Conservation (phyloP, 306 rosid species). For the Hylodesmum podocarpum region DNA sequence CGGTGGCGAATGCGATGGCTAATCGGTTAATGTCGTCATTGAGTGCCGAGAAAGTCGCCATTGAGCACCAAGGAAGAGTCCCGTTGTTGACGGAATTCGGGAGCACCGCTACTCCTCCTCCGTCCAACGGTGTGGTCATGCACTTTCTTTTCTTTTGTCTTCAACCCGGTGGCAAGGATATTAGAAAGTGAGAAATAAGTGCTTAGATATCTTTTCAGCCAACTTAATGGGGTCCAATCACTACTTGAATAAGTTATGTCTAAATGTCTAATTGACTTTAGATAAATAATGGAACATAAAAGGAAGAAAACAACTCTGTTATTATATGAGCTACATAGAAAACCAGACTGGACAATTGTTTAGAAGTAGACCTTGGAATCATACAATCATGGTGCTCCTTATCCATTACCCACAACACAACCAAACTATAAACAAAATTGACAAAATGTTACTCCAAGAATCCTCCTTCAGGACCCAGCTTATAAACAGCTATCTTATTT, state of each 20-base stretch:
- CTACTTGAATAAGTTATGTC: neutral
- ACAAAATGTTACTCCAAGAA: too few species aligned
- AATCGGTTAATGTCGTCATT: slow-evolving; percentile 72
- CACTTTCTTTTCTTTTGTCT: too few species aligned
- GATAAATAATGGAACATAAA: neutral
- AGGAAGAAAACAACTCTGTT: neutral
- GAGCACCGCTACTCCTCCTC: slow-evolving; percentile 79
- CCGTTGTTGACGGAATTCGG: slow-evolving; percentile 58
- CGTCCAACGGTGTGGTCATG: slow-evolving; percentile 83
- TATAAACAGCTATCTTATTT: too few species aligned
- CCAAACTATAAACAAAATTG: too few species aligned
- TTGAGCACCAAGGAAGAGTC: slow-evolving; percentile 57
- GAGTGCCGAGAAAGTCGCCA: slow-evolving; percentile 49
- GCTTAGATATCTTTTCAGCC: slow-evolving; percentile 34
- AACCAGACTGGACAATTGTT: neutral
- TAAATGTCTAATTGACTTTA: slow-evolving; percentile 30
- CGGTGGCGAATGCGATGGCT: slow-evolving; percentile 91
- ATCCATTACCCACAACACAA: neutral
- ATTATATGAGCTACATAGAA: neutral
- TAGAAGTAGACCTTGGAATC: neutral
- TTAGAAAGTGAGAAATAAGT: slow-evolving; percentile 22
- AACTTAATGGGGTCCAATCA: slow-evolving; percentile 35
- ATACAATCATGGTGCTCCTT: neutral
- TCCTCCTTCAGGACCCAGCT: too few species aligned
- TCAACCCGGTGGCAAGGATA: too few species aligned